Percentiles rank a stretch among this genome's conserved stretches.
Conservation (phyloP, 2,329 filamentous ascomycete genomes). For the Bertia moriformis region DNA sequence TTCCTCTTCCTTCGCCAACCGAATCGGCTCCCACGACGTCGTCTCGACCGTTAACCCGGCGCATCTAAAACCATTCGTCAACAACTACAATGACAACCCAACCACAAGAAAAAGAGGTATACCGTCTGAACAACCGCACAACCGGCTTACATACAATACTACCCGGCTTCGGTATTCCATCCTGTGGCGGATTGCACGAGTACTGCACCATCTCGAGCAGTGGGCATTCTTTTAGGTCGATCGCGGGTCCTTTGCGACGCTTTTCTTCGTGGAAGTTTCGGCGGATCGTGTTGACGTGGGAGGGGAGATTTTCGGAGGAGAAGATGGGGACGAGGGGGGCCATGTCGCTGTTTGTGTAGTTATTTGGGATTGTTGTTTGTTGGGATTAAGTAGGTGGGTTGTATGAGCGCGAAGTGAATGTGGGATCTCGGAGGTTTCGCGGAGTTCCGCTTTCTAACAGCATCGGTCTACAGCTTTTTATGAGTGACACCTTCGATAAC, state of each 20-base stretch:
- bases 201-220: constrained; percentile 1
- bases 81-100: too few relatives aligned
- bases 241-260: neutral
- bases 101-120: too few relatives aligned
- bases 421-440: neutral
- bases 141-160: neutral
- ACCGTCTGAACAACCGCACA: neutral
- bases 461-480: too few relatives aligned
- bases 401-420: neutral
- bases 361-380: too few relatives aligned
- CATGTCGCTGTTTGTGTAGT: neutral
- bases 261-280: neutral
- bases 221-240: neutral
- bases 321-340: neutral
- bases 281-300: neutral
- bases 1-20: neutral
- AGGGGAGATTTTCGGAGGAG: neutral
- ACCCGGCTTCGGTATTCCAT: neutral
- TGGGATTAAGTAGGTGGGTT: neutral
- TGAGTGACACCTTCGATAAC: too few relatives aligned
- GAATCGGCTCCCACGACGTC: neutral
- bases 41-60: constrained; percentile 1
- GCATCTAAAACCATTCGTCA: too few relatives aligned
- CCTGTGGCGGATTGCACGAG: neutral
- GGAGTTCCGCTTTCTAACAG: too few relatives aligned